Evolutionary conservation across 768 basidiomycete species (phyloP).

Genomic region (Lentinula aciculospora): DNA sequence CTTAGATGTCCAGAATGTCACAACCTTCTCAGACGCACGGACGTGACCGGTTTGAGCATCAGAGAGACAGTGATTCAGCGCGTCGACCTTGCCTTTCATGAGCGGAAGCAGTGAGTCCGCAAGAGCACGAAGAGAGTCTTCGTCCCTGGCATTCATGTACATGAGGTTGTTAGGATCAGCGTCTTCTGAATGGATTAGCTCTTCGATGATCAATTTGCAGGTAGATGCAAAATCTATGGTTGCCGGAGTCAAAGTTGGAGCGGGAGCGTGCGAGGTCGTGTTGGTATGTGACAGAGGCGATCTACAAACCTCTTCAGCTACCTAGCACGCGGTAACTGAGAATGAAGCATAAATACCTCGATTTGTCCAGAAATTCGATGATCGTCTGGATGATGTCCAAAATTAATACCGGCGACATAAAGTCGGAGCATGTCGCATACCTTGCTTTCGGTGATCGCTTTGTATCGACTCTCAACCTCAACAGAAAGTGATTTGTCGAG

Average conservation of each 20-base stretch:
- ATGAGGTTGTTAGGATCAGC: slow-evolving; percentile 60
- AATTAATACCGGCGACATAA: slow-evolving; percentile 4
- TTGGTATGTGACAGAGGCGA: slow-evolving; percentile 61
- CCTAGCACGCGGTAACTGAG: neutral
- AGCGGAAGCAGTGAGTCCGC: slow-evolving; percentile 34
- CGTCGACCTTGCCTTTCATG: slow-evolving; percentile 42
- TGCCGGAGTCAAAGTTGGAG: slow-evolving; percentile 72
- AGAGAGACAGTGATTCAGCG: slow-evolving; percentile 42
- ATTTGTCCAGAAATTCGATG: slow-evolving; percentile 78
- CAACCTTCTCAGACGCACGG: slow-evolving; percentile 57
- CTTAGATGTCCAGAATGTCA: slow-evolving; percentile 56
- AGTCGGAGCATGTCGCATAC: slow-evolving; percentile 26
- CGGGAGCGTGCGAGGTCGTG: slow-evolving; percentile 67
- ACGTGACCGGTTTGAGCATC: slow-evolving; percentile 44
- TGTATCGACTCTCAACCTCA: slow-evolving; percentile 75
- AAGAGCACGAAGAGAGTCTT: slow-evolving; percentile 42
- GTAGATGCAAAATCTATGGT: slow-evolving; percentile 64
- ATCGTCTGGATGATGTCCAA: slow-evolving; percentile 43
- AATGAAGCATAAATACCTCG: slow-evolving; percentile 36
- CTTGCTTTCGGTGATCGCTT: slow-evolving; percentile 71
- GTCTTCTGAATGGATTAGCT: slow-evolving; percentile 56
- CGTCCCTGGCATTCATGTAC: slow-evolving; percentile 54
- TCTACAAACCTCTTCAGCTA: neutral
- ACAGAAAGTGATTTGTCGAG: slow-evolving; percentile 63
- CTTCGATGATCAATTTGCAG: slow-evolving; percentile 48